Conservation (phyloP, 140 eudicot genomes). For the Bidens hawaiensis region DNA sequence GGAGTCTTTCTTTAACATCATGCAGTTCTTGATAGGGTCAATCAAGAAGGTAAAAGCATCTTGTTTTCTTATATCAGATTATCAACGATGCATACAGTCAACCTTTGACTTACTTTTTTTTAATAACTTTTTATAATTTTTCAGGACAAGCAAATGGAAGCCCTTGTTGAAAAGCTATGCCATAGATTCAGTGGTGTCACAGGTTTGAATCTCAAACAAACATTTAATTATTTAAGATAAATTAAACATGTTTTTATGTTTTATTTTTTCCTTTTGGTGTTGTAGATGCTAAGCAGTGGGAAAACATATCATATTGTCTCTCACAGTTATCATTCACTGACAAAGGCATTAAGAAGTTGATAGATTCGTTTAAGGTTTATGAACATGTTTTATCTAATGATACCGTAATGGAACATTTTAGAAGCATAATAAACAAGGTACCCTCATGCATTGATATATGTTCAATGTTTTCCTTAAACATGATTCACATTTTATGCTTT, state of each 20-base stretch:
- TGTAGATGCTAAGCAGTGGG: constrained; percentile 89
- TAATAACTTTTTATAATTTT: constrained; percentile 7
- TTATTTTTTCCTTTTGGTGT: not conserved
- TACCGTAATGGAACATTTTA: constrained; percentile 80
- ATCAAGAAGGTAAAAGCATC: constrained; percentile 66
- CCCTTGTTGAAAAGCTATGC: constrained; percentile 96
- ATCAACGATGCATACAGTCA: not conserved
- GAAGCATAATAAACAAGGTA: constrained; percentile 84
- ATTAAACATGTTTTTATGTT: not conserved
- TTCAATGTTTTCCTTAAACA: not conserved
- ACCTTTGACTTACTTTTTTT: not conserved
- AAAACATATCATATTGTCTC: constrained; percentile 88
- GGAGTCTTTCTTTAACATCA: constrained; percentile 83
- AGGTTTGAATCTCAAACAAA: constrained; percentile 36
- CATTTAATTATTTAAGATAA: not conserved
- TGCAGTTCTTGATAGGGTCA: constrained; percentile 95
- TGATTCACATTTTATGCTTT: not conserved
- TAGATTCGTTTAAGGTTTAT: constrained; percentile 75
- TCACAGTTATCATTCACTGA: constrained; percentile 91
- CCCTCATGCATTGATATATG: not conserved
- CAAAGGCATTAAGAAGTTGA: constrained; percentile 83
- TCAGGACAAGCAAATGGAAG: constrained; percentile 99
- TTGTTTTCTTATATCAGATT: not conserved
- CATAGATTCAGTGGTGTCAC: constrained; percentile 86
- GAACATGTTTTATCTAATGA: constrained; percentile 88